phyloP scores from a whole-genome alignment of 352 stramenopile genomes.

The Phytophthora sansomeana region DNA sequence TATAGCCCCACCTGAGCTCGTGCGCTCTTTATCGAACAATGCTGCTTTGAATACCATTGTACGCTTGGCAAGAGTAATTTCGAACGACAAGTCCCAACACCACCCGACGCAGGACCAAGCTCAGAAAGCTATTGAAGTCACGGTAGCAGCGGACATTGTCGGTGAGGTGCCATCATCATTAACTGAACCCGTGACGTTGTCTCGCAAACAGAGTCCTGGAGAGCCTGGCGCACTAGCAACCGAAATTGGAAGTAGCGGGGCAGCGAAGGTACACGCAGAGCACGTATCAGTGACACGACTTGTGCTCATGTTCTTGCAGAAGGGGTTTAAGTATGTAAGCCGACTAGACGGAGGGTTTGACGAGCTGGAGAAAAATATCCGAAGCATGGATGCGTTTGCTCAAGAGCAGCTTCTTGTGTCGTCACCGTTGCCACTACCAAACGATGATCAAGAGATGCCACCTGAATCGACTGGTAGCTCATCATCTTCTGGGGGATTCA shows the following conservation, averaged over 20 bases:
- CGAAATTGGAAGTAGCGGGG: conserved; percentile 46
- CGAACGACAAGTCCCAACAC: conserved; percentile 56
- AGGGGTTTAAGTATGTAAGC: conserved; percentile 89
- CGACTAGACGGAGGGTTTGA: conserved; percentile 85
- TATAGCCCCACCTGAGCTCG: conserved; percentile 19
- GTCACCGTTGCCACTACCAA: conserved; percentile 22
- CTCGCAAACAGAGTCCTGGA: conserved; percentile 34
- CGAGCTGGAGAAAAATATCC: conserved; percentile 75
- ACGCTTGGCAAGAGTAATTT: conserved; percentile 63
- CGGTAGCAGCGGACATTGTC: conserved; percentile 12
- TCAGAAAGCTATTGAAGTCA: conserved; percentile 27
- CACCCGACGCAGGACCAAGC: conserved; percentile 11
- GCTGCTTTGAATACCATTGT: conserved; percentile 62
- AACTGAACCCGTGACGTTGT: conserved; percentile 15
- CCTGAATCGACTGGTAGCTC: conserved; percentile 25
- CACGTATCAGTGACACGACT: conserved; percentile 82
- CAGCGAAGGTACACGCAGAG: conserved; percentile 45
- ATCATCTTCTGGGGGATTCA: conserved; percentile 41
- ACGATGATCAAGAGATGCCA: conserved; percentile 9
- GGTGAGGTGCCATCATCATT: conserved; percentile 12
- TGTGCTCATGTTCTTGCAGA: conserved; percentile 88
- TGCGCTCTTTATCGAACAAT: conserved; percentile 41
- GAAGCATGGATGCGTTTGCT: conserved; percentile 63
- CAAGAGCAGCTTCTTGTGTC: conserved; percentile 82
- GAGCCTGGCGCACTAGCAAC: conserved; percentile 40